Base-by-base conservation (phyloP, 805 yeast species). In the Sugiyamaella marilandica region DNA sequence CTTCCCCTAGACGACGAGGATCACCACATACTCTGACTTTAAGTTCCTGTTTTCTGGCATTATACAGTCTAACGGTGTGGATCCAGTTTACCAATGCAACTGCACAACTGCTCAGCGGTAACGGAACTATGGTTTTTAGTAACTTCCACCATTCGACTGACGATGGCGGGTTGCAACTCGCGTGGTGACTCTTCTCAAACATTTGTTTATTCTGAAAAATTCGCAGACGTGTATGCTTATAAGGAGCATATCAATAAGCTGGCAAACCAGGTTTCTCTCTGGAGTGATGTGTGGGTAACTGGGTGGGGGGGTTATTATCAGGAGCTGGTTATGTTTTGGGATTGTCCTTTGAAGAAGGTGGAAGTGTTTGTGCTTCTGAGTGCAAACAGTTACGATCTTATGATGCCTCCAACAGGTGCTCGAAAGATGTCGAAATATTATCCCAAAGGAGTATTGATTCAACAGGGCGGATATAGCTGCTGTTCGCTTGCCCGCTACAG, bases 321-420 rank as follows among this genome's bases (percentile, higher is more conserved):
- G 14, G 24, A 19, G 2, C 55, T 53, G 5, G 52, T 33, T 2
- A 41, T 41, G 39, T 39, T 54, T 4, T 54, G 52, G 53, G 57
- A 54, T 14, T 52, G 55, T 8, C 57, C 57, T 9, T 54, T 54
- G 44, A 32, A 47, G 26, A 31, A 39, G 33, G 55, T 53, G 18
- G 34, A 54, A 21, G 57, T 56, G 9, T 13, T 55, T 31, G 35
- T 58, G 24, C 52, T 59, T 18, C 46, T 51, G 0, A 35, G 56
- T 18, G 60, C 60, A 16, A 59, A 57, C 32, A 59, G 58, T 18
- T 55, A 48, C 41, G 63, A 60, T 43, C 62, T 61, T 2, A 60
- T 57, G 14, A 57, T 61, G 4, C 62, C 63, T 10, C 51, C 57
- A 16, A 13, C 36, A 5, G 55, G 49, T 14, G 62, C 62, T 2